Percentiles rank a stretch among this genome's conserved stretches.
Conservation (phyloP, 805 yeast species). For the Candida berthetii region DNA sequence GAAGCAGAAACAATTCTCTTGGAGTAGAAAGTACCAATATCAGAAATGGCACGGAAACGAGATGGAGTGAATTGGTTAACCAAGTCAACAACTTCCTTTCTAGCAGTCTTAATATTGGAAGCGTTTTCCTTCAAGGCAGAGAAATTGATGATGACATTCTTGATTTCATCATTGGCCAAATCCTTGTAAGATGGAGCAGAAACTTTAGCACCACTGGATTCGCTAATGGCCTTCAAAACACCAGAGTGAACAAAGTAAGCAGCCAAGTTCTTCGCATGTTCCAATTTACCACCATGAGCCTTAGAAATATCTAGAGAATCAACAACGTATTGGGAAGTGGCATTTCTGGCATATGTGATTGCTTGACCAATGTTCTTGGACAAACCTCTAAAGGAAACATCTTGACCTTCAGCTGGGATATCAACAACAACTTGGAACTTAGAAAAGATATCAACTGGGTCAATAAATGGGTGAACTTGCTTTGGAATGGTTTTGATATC, state of each 20-base stretch:
- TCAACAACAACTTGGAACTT: constrained; percentile 52
- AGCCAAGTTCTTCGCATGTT: constrained; percentile 74
- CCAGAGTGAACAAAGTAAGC: constrained; percentile 54
- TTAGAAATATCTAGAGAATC: constrained; percentile 76
- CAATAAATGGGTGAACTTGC: constrained; percentile 63
- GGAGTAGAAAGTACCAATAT: constrained; percentile 60
- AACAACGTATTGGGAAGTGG: constrained; percentile 52
- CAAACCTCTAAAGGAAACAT: constrained; percentile 62
- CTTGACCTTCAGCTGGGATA: constrained; percentile 43
- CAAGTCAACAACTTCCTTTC: constrained; percentile 61
- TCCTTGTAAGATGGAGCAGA: constrained; percentile 38
- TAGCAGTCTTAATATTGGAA: constrained; percentile 52
- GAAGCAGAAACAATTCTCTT: constrained; percentile 36
- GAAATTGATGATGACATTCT: constrained; percentile 55
- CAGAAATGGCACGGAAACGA: constrained; percentile 49
- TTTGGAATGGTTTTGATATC: constrained; percentile 63
- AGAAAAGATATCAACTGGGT: constrained; percentile 44
- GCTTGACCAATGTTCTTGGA: constrained; percentile 55
- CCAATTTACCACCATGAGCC: constrained; percentile 77
- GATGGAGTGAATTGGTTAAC: constrained; percentile 74
- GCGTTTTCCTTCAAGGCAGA: constrained; percentile 42
- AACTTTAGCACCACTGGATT: constrained; percentile 37
- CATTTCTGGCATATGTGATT: constrained; percentile 49
- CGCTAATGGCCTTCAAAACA: constrained; percentile 35
- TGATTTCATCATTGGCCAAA: constrained; percentile 32